Evolutionary conservation across 2,329 filamentous ascomycete species (phyloP).

Genomic region (Fusarium illudens): DNA sequence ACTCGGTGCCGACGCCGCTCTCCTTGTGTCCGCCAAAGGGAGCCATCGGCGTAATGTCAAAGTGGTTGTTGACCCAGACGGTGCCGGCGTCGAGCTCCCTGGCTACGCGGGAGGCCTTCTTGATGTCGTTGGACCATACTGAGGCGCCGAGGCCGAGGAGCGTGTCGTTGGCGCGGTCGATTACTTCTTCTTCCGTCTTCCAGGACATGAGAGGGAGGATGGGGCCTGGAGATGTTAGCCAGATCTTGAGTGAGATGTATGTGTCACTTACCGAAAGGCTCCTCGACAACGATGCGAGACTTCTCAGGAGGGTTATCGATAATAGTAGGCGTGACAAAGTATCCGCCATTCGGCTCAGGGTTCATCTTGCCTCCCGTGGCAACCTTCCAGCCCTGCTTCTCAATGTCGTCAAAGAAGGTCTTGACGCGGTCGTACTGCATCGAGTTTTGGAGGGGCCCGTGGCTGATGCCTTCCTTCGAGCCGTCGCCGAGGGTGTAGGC

Average conservation of each 20-base stretch:
- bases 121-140: conserved; percentile 63
- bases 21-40: conserved; percentile 56
- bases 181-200: conserved; percentile 68
- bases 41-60: conserved; percentile 52
- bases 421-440: conserved; percentile 68
- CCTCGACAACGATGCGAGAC: conserved; percentile 64
- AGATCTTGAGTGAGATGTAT: rapidly evolving
- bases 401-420: conserved; percentile 59
- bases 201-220: conserved; percentile 70
- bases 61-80: conserved; percentile 67
- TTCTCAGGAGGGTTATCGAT: conserved; percentile 66
- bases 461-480: conserved; percentile 43
- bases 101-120: conserved; percentile 60
- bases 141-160: conserved; percentile 64
- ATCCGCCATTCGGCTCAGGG: conserved; percentile 52
- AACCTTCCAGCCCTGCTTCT: conserved; percentile 53
- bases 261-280: conserved; percentile 53
- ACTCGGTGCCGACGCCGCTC: conserved; percentile 55
- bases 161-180: conserved; percentile 63
- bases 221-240: conserved; percentile 47
- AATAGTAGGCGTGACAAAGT: conserved; percentile 66
- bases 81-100: conserved; percentile 63
- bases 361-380: conserved; percentile 45
- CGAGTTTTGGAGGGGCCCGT: conserved; percentile 70
- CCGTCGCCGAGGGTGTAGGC: conserved; percentile 59